Base-by-base conservation (phyloP, 2,329 filamentous ascomycete genomes). In the Capronia epimyces region DNA sequence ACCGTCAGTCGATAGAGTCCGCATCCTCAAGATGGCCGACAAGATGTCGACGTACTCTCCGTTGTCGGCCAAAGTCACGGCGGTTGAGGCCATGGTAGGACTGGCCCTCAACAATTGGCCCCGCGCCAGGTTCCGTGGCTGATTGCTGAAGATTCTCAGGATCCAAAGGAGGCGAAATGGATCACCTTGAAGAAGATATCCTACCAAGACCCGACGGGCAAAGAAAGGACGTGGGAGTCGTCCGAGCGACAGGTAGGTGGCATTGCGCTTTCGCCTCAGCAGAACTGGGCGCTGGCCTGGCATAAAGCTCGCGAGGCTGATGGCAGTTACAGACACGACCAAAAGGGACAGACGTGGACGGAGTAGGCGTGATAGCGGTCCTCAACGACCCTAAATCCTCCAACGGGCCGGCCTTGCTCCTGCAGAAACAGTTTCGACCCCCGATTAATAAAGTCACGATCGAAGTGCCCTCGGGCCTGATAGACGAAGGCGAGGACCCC, bases 71-170 rank as follows among this genome's bases (percentile, higher is more conserved):
- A 60, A 60, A 46, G 56, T 58, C 32, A 52, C 54, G 12, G 47
- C 44, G 1, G 43, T 57, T 25, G 55, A 61, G 34, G 43, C 55
- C 13, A 58, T 61, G 55, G 59, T 61, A 52, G 44, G 51, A 16
- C 25, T 37, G 15, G 29, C 9, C 20, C n/a, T n/a, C n/a, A 25
- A 13, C 32, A 18, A 16, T 32, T 4, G 7, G 20, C 15, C 39
- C 12, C 42, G 7, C 21, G 8, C 13, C 13, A 40, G 18, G 46
- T 10, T 7, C 15, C 3, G 20, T 46, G 43, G 29, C 51, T 55
- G 46, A 93, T 94, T 69, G 88, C 88, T 58, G 75, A 58, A 60
- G 48, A 81, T 42, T 75, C 86, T 80, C 93, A 60, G 58, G 46
- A 45, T 91, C 61, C 66, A 27, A 55, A 60, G 13, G 68, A 72